Conservation (phyloP, 139 green algal species). For the Volvox reticuliferus region DNA sequence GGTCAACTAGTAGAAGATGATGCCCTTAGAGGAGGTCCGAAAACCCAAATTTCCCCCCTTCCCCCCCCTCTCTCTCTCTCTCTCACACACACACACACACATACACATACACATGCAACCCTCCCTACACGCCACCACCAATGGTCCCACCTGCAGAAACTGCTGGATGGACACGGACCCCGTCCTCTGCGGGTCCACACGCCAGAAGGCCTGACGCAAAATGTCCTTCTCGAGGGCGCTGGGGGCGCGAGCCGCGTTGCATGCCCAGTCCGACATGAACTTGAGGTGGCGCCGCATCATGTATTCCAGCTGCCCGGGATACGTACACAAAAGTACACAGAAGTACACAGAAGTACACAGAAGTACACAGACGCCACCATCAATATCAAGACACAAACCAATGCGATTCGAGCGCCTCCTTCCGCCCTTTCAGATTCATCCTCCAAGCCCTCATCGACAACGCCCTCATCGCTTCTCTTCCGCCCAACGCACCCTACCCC, state of each 20-base stretch:
- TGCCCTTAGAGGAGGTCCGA: too few species aligned
- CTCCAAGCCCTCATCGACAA: too few species aligned
- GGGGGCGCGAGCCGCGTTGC: slow-evolving; percentile 55
- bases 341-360: too few species aligned
- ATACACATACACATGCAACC: neutral
- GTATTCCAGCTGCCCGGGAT: slow-evolving; percentile 53
- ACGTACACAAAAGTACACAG: too few species aligned
- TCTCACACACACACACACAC: slow-evolving; percentile 9
- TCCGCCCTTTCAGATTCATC: too few species aligned
- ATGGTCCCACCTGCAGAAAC: slow-evolving; percentile 63
- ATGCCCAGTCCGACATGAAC: slow-evolving; percentile 54
- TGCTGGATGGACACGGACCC: slow-evolving; percentile 68
- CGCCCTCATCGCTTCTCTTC: too few species aligned
- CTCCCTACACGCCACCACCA: neutral
- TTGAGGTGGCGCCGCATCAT: slow-evolving; percentile 64
- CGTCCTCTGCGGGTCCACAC: slow-evolving; percentile 62
- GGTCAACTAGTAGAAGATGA: too few species aligned
- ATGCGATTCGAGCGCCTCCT: too few species aligned
- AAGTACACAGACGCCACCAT: too few species aligned
- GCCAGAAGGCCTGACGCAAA: slow-evolving; percentile 65
- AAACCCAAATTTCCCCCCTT: neutral
- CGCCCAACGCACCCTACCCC: too few species aligned
- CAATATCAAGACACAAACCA: too few species aligned
- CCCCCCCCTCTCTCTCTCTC: too few species aligned
- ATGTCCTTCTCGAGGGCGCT: slow-evolving; percentile 63